A percentile compares a stretch with the other conserved stretches of the same genome.
These are phyloP conservation scores for Schizophyllum amplum DNA, from an alignment of 1,284 basidiomycete species.

Conservation along the genomic window DNA sequence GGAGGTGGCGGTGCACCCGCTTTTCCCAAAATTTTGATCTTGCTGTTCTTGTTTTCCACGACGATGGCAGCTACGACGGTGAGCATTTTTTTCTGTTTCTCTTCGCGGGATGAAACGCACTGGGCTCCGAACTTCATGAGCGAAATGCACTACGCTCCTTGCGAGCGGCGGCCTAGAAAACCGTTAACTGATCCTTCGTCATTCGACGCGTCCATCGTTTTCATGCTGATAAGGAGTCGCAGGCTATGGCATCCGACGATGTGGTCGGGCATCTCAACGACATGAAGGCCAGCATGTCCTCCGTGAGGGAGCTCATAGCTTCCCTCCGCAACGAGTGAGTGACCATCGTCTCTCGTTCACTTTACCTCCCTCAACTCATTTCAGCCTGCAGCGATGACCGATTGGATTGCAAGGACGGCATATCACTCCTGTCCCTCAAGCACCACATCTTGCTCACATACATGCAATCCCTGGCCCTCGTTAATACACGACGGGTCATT, in stretches of 20 bases:
- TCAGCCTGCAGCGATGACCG: slow-evolving; percentile 21
- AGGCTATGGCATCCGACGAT: neutral
- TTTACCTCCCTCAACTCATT: slow-evolving; percentile 11
- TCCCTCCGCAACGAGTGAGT: slow-evolving; percentile 48
- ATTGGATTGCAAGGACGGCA: slow-evolving; percentile 69
- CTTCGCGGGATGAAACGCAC: slow-evolving; percentile 68
- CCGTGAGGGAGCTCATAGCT: slow-evolving; percentile 50
- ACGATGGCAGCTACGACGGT: neutral
- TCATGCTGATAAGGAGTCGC: neutral
- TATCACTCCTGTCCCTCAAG: slow-evolving; percentile 87
- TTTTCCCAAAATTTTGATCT: neutral
- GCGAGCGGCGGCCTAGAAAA: slow-evolving; percentile 81
- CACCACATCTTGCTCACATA: slow-evolving; percentile 84
- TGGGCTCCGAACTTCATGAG: slow-evolving; percentile 74
- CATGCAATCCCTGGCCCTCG: slow-evolving; percentile 77
- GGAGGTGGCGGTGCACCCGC: neutral
- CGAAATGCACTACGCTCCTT: slow-evolving; percentile 71
- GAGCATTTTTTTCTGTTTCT: neutral
- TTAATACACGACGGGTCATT: slow-evolving; percentile 61
- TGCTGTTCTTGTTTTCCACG: neutral
- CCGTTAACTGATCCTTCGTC: slow-evolving; percentile 65
- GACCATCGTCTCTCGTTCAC: slow-evolving; percentile 1
- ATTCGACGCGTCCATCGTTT: slow-evolving; percentile 2
- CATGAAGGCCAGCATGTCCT: slow-evolving; percentile 54
- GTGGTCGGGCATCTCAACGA: slow-evolving; percentile 32